Conservation (phyloP, 164 flowering plant species). For the Vitis rotundifolia region DNA sequence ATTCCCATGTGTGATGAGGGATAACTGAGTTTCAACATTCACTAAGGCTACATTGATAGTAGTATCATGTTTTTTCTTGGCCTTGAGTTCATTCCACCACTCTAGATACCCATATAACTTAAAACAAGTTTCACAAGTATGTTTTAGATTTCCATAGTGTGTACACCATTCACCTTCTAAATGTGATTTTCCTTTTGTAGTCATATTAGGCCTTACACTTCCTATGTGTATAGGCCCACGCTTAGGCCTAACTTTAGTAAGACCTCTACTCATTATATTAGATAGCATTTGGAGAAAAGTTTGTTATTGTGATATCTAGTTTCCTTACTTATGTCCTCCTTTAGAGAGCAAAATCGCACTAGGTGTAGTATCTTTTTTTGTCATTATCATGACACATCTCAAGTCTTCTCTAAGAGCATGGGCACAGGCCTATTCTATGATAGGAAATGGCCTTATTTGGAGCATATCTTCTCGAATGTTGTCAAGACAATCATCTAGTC, state of each 20-base stretch:
- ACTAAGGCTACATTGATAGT: neutral
- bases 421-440: neutral
- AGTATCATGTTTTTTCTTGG: neutral
- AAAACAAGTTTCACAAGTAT: neutral
- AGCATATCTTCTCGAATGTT: too few species aligned
- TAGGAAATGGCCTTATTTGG: neutral
- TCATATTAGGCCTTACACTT: neutral
- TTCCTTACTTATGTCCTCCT: neutral
- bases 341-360: neutral
- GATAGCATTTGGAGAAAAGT: too few species aligned
- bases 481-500: too few species aligned
- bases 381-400: neutral
- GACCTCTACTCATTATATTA: too few species aligned
- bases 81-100: slow-evolving; percentile 2
- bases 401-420: neutral
- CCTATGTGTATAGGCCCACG: too few species aligned
- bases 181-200: neutral
- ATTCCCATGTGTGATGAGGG: neutral
- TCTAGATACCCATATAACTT: slow-evolving; percentile 2
- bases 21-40: neutral
- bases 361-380: neutral
- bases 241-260: too few species aligned
- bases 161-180: neutral
- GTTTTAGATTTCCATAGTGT: neutral
- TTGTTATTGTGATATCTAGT: neutral